phyloP scores from a whole-genome alignment of 1,284 basidiomycete species.

The Fomitopsis betulina region DNA sequence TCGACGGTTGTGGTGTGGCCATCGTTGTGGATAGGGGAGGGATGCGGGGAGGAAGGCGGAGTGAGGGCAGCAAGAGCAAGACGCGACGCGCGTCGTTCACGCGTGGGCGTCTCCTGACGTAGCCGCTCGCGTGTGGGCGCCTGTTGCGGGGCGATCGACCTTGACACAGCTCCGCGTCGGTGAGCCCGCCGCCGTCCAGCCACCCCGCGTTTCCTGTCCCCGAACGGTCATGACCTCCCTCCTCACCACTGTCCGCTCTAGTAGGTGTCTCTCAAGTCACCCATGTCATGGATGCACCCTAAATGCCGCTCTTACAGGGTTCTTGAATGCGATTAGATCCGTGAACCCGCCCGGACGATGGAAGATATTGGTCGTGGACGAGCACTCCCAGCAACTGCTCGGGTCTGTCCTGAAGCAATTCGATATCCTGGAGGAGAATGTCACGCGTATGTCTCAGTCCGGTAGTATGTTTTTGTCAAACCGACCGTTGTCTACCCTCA shows the following conservation, averaged over 20 bases:
- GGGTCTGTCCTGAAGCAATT: slow-evolving; percentile 88
- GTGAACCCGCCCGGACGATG: slow-evolving; percentile 80
- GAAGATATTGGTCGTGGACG: slow-evolving; percentile 97
- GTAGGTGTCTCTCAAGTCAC: slow-evolving; percentile 40
- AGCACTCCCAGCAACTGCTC: slow-evolving; percentile 83
- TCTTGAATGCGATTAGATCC: slow-evolving; percentile 76
- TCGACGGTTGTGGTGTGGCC: slow-evolving; percentile 23
- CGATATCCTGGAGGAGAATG: slow-evolving; percentile 91
- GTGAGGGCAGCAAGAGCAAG: slow-evolving; percentile 3
- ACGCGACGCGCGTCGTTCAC: slow-evolving; percentile 26
- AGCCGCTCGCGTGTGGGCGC: not conserved
- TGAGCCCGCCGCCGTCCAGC: not conserved
- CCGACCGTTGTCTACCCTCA: not conserved
- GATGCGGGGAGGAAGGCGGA: slow-evolving; percentile 7
- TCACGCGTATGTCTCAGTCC: slow-evolving; percentile 67
- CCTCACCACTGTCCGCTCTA: slow-evolving; percentile 46
- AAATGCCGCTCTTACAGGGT: slow-evolving; percentile 42
- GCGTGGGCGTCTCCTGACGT: slow-evolving; percentile 5
- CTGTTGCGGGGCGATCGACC: not conserved
- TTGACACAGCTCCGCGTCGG: not conserved
- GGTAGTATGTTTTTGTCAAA: not conserved
- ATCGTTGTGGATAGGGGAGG: slow-evolving; percentile 9
- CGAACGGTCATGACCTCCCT: slow-evolving; percentile 46
- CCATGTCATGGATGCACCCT: not conserved
- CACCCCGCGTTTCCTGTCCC: not conserved